Evolutionary conservation across 2,329 filamentous ascomycete genomes (phyloP), one percentile per base, ranked within the genome.

Genomic region (Aspergillus pseudoviridinutans): DNA sequence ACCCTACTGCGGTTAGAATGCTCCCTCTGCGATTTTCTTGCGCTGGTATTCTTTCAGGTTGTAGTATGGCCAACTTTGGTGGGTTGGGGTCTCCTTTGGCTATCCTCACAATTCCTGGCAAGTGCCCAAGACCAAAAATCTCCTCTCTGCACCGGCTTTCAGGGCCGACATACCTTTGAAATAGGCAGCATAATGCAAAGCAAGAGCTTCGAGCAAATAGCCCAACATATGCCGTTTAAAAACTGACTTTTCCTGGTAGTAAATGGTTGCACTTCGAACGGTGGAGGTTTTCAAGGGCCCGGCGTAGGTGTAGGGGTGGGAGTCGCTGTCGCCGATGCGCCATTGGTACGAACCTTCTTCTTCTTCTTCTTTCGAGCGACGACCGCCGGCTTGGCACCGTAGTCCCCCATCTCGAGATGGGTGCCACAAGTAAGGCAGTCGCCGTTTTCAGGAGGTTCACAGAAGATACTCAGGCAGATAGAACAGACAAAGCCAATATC

Each of bases 401-500:
- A 92, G 58, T 84, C 84, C 0, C 88, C 88, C n/a, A 92, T 76
- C n/a, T 86, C 81, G 29, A 96, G 79, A 67, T 86, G 84, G 3
- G 89, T 93, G 2, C 89, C 91, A 71, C 92, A 96, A 0, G 91
- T 96, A 61, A 94, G 78, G 72, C 92, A 96, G 62, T 87, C 84
- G 2, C 84, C 85, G 53, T 84, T 83, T 60, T 81, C 78, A 1
- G 84, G 78, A 28, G 84, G 82, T 49, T 83, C 79, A 76, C 92
- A 96, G 72, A 96, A 96, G 67, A 96, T 99, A 74, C 91, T 96
- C 49, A 99, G 80, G 71, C 94, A 99, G 65, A 99, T 92, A 60
- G 91, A 96, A 79, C 94, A 99, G 41, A 99, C 93, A 71, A 91
- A 99, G 8, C 92, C 94, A 1, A 92, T 86, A 74, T 97, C 91